These are phyloP conservation scores for Calocybe indica DNA, from an alignment of 768 basidiomycete species.

Conservation along the genomic window DNA sequence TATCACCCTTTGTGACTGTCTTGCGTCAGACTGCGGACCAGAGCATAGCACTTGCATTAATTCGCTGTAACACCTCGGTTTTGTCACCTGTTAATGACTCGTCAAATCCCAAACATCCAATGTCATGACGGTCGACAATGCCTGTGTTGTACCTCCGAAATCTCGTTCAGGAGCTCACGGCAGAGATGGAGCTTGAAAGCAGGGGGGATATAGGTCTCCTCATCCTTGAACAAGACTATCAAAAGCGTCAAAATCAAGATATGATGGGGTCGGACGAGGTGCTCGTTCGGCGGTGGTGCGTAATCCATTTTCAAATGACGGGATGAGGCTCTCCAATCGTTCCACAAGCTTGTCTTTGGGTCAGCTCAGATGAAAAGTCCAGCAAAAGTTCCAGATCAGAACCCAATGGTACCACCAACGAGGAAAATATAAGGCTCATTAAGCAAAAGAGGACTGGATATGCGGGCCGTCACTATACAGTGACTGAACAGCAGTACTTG, in stretches of 20 bases:
- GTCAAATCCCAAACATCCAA: background rate
- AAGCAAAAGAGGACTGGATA: too few relatives aligned
- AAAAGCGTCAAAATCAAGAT: constrained; percentile 62
- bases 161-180: constrained; percentile 62
- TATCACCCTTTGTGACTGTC: constrained; percentile 38
- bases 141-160: constrained; percentile 50
- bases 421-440: too few relatives aligned
- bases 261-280: constrained; percentile 74
- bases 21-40: constrained; percentile 38
- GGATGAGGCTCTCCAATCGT: background rate
- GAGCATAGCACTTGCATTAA: constrained; percentile 37
- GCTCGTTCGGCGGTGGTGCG: constrained; percentile 55
- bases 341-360: too few relatives aligned
- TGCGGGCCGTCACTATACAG: too few relatives aligned
- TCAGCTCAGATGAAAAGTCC: too few relatives aligned
- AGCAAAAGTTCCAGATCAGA: too few relatives aligned
- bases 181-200: constrained; percentile 58
- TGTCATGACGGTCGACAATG: background rate
- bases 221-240: constrained; percentile 57
- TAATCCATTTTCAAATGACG: constrained; percentile 30
- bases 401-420: too few relatives aligned
- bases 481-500: too few relatives aligned
- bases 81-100: constrained; percentile 42
- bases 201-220: constrained; percentile 45
- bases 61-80: constrained; percentile 51